Conservation (phyloP, 2,329 filamentous ascomycete species). For the Fusarium fujikuroi region DNA sequence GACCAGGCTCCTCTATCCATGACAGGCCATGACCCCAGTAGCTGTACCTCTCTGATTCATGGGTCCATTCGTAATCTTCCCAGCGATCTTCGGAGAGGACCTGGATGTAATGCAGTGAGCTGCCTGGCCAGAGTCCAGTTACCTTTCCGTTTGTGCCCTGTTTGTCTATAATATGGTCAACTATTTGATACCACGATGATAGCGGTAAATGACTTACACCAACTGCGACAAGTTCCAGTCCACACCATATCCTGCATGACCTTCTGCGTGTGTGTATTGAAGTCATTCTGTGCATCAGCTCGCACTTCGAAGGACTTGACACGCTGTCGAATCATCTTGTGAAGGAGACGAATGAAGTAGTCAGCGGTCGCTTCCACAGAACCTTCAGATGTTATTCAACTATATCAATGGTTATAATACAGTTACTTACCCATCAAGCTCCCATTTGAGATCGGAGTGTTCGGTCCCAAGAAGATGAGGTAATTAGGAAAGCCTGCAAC, state of each 20-base stretch:
- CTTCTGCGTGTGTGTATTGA: not conserved
- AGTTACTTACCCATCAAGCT: not conserved
- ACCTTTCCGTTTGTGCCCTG: not conserved
- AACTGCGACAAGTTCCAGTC: not conserved
- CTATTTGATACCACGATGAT: too few species aligned
- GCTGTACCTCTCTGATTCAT: not conserved
- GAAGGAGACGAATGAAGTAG: not conserved
- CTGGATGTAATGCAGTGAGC: not conserved
- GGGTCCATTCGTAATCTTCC: not conserved
- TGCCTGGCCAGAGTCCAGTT: not conserved
- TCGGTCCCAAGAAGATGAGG: conserved; percentile 59
- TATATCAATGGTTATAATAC: too few species aligned
- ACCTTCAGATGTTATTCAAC: too few species aligned
- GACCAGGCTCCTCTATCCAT: not conserved
- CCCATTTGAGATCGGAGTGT: conserved; percentile 51
- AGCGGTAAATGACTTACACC: conserved; percentile 5
- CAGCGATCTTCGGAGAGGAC: not conserved
- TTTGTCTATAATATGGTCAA: not conserved
- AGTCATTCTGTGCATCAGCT: not conserved
- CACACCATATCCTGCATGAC: not conserved
- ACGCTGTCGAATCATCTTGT: not conserved
- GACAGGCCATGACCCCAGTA: not conserved
- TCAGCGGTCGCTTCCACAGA: not conserved
- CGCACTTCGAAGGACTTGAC: not conserved
- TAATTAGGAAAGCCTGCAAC: conserved; percentile 65